These are phyloP conservation scores for Ascochyta rabiei DNA, from an alignment of 2,329 filamentous ascomycete genomes.

Conservation along the genomic window DNA sequence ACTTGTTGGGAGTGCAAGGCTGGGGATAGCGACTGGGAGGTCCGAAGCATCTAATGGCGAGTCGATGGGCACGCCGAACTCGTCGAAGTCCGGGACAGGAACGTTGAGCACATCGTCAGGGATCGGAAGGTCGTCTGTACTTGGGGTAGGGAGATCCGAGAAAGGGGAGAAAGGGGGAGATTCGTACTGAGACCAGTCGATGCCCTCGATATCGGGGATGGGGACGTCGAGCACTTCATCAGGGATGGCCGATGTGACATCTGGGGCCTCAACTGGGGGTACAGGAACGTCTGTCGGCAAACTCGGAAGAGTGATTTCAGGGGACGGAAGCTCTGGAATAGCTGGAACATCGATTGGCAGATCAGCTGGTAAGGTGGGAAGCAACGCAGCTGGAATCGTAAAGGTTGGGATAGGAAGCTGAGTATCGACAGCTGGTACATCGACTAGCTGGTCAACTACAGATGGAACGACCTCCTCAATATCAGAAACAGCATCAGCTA, in stretches of 20 bases:
- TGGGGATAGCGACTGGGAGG: not conserved
- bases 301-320: not conserved
- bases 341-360: not conserved
- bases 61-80: slow-evolving; percentile 2
- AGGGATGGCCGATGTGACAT: not conserved
- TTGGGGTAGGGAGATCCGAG: not conserved
- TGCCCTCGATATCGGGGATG: slow-evolving; percentile 6
- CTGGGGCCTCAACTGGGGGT: not conserved
- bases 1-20: too few species aligned
- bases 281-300: not conserved
- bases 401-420: slow-evolving; percentile 1
- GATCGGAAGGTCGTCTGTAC: not conserved
- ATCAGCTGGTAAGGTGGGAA: not conserved
- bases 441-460: not conserved
- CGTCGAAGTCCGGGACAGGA: slow-evolving; percentile 9
- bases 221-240: slow-evolving; percentile 3
- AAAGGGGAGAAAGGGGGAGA: slow-evolving; percentile 3
- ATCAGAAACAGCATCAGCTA: not conserved
- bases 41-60: not conserved
- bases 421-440: not conserved
- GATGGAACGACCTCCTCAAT: not conserved
- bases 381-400: not conserved
- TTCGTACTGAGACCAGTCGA: slow-evolving; percentile 9
- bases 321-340: not conserved
- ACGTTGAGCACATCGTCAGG: slow-evolving; percentile 7